A percentile compares a stretch with the other conserved stretches of the same genome.
Conservation (phyloP, 202 grass and related monocot genomes). For the Carex sylvatica region DNA sequence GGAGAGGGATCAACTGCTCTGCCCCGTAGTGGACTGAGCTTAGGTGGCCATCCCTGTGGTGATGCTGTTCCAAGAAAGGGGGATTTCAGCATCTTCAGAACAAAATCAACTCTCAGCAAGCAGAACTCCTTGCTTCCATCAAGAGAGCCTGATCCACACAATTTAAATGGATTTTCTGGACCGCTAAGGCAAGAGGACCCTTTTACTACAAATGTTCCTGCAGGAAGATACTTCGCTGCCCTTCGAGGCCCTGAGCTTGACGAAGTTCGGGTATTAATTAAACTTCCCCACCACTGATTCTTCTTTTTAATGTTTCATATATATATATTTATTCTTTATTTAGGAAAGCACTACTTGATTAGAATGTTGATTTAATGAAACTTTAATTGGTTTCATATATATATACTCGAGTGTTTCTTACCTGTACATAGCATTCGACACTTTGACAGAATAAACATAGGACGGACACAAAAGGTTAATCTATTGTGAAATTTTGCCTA, state of each 20-base stretch:
- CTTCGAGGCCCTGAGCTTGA: constrained; percentile 95
- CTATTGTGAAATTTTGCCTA: background rate
- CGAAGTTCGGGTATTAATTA: constrained; percentile 65
- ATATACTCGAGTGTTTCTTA: background rate
- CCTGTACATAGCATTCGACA: background rate
- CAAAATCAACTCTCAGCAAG: constrained; percentile 84
- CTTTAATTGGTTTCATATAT: background rate
- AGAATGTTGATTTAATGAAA: background rate
- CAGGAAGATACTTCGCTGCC: constrained; percentile 87
- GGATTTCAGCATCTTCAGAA: constrained; percentile 95
- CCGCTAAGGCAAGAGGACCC: constrained; percentile 37
- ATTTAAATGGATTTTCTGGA: constrained; percentile 40
- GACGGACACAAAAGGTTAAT: background rate
- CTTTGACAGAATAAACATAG: background rate
- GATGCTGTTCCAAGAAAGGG: constrained; percentile 33
- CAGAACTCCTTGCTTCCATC: constrained; percentile 65
- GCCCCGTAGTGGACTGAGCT: constrained; percentile 76
- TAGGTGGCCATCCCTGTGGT: constrained; percentile 35
- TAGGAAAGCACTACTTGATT: background rate
- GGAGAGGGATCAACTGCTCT: constrained; percentile 39
- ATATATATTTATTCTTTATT: background rate
- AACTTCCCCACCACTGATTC: background rate
- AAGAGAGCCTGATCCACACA: constrained; percentile 46
- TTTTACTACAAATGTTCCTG: constrained; percentile 74
- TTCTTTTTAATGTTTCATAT: background rate